Evolutionary conservation across 371 early-diverging fungal species (phyloP).

Genomic region (Chytridium lagenaria): DNA sequence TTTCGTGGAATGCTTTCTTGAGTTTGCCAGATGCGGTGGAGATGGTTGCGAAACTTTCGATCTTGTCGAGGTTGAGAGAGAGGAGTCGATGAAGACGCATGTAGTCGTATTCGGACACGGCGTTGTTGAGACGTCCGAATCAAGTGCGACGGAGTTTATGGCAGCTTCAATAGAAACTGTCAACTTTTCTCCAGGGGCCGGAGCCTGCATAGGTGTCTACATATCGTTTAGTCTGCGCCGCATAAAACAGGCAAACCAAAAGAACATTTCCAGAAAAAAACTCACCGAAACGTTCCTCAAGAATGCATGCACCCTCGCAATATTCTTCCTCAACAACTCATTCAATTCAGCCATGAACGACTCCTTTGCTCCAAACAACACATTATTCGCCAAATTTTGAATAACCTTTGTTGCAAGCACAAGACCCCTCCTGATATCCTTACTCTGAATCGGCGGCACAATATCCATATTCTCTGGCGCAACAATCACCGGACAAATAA

Average conservation of each 20-base stretch:
- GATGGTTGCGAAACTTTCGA: constrained; percentile 35
- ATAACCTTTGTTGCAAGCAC: constrained; percentile 92
- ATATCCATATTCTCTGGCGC: constrained; percentile 71
- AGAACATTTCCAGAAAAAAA: not conserved
- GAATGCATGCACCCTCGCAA: constrained; percentile 60
- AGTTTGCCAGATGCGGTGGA: not conserved
- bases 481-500: constrained; percentile 95
- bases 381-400: constrained; percentile 93
- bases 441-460: constrained; percentile 50
- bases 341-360: constrained; percentile 87
- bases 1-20: constrained; percentile 63
- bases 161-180: constrained; percentile 14
- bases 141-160: not conserved
- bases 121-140: not conserved
- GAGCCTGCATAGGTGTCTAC: not conserved
- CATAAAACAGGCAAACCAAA: not conserved
- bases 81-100: constrained; percentile 48
- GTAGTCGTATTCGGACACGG: constrained; percentile 38
- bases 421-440: constrained; percentile 82
- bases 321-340: constrained; percentile 48
- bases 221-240: too few species aligned
- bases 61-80: constrained; percentile 46
- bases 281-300: constrained; percentile 59
- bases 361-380: constrained; percentile 92
- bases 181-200: constrained; percentile 15